Conservation (phyloP, 306 rosid species). For the Cucumis cinereus region DNA sequence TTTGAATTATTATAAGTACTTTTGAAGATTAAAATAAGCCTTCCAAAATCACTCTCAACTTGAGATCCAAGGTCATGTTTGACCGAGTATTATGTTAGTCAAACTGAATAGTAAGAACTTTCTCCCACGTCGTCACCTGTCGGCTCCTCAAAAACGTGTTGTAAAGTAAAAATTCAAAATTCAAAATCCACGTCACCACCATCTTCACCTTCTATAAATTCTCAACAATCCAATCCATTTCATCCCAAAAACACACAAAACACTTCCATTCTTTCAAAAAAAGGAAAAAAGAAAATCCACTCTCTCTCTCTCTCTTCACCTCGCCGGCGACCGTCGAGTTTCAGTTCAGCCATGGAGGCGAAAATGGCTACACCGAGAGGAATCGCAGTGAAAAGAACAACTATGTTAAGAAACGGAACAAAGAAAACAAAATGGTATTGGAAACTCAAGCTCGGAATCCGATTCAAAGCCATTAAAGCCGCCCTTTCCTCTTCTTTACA, state of each 20-base stretch:
- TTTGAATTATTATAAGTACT: too few relatives aligned
- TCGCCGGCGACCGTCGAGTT: not conserved
- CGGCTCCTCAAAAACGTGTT: not conserved
- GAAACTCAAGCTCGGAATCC: constrained; percentile 1
- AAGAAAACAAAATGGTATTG: constrained; percentile 8
- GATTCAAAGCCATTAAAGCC: not conserved
- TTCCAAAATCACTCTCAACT: too few relatives aligned
- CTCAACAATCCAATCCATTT: not conserved
- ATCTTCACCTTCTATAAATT: not conserved
- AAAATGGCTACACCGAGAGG: not conserved
- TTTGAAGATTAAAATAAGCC: too few relatives aligned
- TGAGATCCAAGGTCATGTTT: not conserved
- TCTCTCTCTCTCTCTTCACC: not conserved
- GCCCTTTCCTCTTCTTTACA: not conserved
- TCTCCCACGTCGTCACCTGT: not conserved
- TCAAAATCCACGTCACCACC: not conserved
- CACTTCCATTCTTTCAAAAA: not conserved
- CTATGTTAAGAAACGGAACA: constrained; percentile 2
- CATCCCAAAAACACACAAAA: not conserved
- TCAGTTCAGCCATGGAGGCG: not conserved
- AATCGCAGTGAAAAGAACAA: not conserved
- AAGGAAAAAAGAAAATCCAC: too few relatives aligned
- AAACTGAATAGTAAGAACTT: not conserved
- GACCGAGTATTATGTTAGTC: not conserved
- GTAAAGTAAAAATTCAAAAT: not conserved